Evolutionary conservation across 345 rosid species (phyloP).

Genomic region (Hibiscus mutabilis): DNA sequence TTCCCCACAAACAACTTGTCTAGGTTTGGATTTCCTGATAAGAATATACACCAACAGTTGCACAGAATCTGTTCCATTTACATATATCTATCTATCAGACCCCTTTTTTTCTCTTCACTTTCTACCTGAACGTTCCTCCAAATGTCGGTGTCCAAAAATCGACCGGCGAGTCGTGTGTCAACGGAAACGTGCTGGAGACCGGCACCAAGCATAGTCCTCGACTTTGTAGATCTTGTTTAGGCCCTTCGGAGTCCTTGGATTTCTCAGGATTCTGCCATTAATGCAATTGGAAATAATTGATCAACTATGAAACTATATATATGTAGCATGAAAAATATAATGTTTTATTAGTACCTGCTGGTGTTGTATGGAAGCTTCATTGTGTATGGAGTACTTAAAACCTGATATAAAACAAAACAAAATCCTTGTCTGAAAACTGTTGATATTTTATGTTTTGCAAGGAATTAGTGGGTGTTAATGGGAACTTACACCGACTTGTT

Average conservation of each 20-base stretch:
- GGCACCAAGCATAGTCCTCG: slow-evolving; percentile 91
- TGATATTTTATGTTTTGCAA: not conserved
- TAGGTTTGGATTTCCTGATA: slow-evolving; percentile 28
- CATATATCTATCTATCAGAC: not conserved
- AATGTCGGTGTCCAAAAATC: slow-evolving; percentile 96
- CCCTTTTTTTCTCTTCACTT: not conserved
- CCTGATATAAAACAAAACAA: slow-evolving; percentile 35
- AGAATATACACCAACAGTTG: slow-evolving; percentile 21
- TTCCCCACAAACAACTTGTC: slow-evolving; percentile 24
- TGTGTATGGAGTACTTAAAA: slow-evolving; percentile 75
- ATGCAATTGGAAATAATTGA: not conserved
- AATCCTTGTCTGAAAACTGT: not conserved
- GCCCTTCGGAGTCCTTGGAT: slow-evolving; percentile 52
- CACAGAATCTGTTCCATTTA: slow-evolving; percentile 24
- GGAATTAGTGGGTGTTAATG: slow-evolving; percentile 8
- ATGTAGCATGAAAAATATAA: not conserved
- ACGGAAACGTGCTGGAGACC: slow-evolving; percentile 80
- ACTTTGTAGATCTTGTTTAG: slow-evolving; percentile 80
- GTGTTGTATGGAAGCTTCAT: slow-evolving; percentile 69
- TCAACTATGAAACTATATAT: slow-evolving; percentile 1
- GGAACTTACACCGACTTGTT: slow-evolving; percentile 77
- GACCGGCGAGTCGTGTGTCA: slow-evolving; percentile 70
- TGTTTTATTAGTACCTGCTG: slow-evolving; percentile 42
- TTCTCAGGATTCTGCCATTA: slow-evolving; percentile 45
- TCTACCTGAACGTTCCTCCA: slow-evolving; percentile 90